A percentile compares a stretch with the other conserved stretches of the same genome.
Evolutionary conservation across 2,329 filamentous ascomycete species (phyloP).

Genomic region (Botrytis sinoallii): DNA sequence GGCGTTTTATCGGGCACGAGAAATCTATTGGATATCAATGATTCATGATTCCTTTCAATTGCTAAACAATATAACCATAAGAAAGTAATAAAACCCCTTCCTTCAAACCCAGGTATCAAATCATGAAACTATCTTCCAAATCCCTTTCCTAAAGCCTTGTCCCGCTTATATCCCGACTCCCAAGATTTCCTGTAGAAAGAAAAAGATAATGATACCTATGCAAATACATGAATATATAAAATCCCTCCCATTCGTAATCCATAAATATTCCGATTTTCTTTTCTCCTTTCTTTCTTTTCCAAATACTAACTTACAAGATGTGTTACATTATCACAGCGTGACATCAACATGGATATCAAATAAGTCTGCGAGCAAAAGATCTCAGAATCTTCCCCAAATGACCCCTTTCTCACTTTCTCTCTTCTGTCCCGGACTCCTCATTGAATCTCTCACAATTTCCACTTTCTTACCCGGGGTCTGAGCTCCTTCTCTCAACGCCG

Average conservation of each 20-base stretch:
- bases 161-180: background rate
- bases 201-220: background rate
- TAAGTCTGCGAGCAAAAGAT: background rate
- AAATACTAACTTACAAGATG: background rate
- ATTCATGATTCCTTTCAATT: background rate
- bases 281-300: background rate
- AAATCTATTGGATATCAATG: background rate
- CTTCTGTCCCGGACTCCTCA: background rate
- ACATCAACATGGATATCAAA: background rate
- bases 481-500: background rate
- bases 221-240: background rate
- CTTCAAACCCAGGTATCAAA: background rate
- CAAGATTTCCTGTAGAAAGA: background rate
- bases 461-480: background rate
- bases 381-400: background rate
- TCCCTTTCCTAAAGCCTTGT: background rate
- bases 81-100: background rate
- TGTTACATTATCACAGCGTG: background rate
- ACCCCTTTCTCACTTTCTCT: slow-evolving; percentile 4
- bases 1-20: background rate
- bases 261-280: background rate
- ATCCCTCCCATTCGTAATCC: background rate
- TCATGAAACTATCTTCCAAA: background rate
- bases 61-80: background rate
- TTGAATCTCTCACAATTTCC: background rate